These are phyloP conservation scores for Butyriboletus loyo DNA, from an alignment of 768 basidiomycete species.

Conservation along the genomic window DNA sequence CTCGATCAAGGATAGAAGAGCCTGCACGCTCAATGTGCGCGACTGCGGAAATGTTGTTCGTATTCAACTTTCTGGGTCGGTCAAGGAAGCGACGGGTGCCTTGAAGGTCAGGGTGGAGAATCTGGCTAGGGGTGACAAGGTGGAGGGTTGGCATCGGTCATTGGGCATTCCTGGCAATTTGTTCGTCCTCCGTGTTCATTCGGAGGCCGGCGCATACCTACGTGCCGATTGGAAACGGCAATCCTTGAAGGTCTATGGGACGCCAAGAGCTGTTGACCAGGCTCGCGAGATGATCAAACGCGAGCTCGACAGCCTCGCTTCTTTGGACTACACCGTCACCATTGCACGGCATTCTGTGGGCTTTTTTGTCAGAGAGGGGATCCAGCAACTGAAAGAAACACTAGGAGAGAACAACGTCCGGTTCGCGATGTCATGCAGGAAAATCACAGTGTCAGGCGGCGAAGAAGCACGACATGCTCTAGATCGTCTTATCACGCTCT, in stretches of 20 bases:
- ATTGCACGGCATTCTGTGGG: conserved; percentile 42
- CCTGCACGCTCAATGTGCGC: conserved; percentile 33
- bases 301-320: conserved; percentile 47
- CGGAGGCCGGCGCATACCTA: conserved; percentile 41
- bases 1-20: conserved; percentile 35
- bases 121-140: conserved; percentile 47
- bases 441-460: conserved; percentile 51
- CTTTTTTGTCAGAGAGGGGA: conserved; percentile 50
- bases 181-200: conserved; percentile 36
- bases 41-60: conserved; percentile 28
- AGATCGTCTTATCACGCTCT: conserved; percentile 42
- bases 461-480: conserved; percentile 53
- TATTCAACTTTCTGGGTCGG: conserved; percentile 48
- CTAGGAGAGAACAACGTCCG: conserved; percentile 53
- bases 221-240: conserved; percentile 45
- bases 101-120: conserved; percentile 61
- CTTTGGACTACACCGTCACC: conserved; percentile 39
- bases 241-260: conserved; percentile 47
- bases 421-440: conserved; percentile 41
- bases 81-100: conserved; percentile 51
- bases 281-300: conserved; percentile 44
- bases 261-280: conserved; percentile 34
- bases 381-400: conserved; percentile 48
- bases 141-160: conserved; percentile 51
- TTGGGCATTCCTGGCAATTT: conserved; percentile 28